These are phyloP conservation scores for Kalanchoe fedtschenkoi DNA, from an alignment of 164 flowering plant species.

Conservation along the genomic window DNA sequence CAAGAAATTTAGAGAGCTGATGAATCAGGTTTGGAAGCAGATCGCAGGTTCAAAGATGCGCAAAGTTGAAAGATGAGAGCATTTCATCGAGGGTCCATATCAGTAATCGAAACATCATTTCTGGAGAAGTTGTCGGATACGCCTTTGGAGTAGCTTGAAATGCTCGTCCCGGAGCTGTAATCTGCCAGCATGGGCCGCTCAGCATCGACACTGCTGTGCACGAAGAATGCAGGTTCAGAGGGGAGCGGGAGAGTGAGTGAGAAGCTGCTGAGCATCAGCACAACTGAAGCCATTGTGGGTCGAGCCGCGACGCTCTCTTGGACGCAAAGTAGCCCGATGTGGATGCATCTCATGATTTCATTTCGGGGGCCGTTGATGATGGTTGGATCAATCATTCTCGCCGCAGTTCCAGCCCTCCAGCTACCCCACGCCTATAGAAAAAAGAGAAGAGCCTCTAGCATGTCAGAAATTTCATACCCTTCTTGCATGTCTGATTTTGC, in stretches of 20 bases:
- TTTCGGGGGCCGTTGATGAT: conserved; percentile 5
- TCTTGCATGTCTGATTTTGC: background rate
- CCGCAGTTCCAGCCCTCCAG: conserved; percentile 20
- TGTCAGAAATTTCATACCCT: background rate
- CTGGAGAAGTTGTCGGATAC: background rate
- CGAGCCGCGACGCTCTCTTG: conserved; percentile 21
- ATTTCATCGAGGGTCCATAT: conserved; percentile 6
- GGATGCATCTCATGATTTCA: conserved; percentile 25
- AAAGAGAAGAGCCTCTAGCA: background rate
- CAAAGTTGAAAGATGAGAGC: background rate
- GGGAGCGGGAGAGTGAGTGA: conserved; percentile 18
- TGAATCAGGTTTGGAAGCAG: too few relatives aligned
- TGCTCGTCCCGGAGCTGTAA: background rate
- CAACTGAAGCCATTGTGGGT: conserved; percentile 28
- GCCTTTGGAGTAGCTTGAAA: background rate
- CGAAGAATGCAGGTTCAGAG: conserved; percentile 16
- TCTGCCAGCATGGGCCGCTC: background rate
- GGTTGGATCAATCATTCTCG: conserved; percentile 17
- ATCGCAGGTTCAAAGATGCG: too few relatives aligned
- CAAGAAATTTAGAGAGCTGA: too few relatives aligned
- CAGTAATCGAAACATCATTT: conserved; percentile 6
- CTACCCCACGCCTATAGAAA: conserved; percentile 22
- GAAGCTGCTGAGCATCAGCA: conserved; percentile 20
- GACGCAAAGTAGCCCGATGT: conserved; percentile 28
- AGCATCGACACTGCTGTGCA: background rate